These are phyloP conservation scores for Taphrina flavorubra DNA, from an alignment of 1,139 yeast genomes.

Conservation along the genomic window DNA sequence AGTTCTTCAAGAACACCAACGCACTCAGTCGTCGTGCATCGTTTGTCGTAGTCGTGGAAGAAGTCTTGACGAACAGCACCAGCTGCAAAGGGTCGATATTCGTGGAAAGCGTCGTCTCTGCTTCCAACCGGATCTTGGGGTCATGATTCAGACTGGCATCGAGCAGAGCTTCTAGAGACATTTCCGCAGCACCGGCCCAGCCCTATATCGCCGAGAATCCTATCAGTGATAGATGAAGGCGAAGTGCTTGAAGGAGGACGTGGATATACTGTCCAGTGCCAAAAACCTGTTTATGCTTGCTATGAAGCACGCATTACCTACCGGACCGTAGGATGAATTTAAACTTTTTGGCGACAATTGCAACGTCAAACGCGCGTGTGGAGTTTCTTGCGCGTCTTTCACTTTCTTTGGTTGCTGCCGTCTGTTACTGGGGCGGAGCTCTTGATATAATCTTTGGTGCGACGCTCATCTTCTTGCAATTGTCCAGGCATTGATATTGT, in stretches of 20 bases:
- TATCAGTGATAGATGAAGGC: too few relatives aligned
- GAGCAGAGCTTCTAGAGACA: conserved; percentile 27
- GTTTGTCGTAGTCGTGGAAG: conserved; percentile 1
- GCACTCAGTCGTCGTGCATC: conserved; percentile 35
- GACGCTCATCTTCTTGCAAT: too few relatives aligned
- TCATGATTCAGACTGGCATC: conserved; percentile 21
- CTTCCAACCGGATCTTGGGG: neutral
- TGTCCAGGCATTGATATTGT: too few relatives aligned
- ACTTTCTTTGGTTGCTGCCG: too few relatives aligned
- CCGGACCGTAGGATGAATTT: too few relatives aligned
- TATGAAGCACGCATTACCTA: too few relatives aligned
- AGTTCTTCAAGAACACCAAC: conserved; percentile 40
- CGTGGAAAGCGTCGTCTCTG: conserved; percentile 16
- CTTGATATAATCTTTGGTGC: too few relatives aligned
- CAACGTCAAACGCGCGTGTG: too few relatives aligned
- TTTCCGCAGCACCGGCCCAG: neutral
- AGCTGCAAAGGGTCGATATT: neutral
- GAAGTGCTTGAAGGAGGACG: neutral
- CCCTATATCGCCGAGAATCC: too few relatives aligned
- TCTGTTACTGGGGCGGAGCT: too few relatives aligned
- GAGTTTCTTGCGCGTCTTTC: too few relatives aligned
- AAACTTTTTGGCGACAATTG: too few relatives aligned
- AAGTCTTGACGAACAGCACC: conserved; percentile 5
- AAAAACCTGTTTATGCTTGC: neutral
- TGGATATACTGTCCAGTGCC: neutral